Conservation (phyloP, 305 asterid genomes). For the Salvia sclarea region DNA sequence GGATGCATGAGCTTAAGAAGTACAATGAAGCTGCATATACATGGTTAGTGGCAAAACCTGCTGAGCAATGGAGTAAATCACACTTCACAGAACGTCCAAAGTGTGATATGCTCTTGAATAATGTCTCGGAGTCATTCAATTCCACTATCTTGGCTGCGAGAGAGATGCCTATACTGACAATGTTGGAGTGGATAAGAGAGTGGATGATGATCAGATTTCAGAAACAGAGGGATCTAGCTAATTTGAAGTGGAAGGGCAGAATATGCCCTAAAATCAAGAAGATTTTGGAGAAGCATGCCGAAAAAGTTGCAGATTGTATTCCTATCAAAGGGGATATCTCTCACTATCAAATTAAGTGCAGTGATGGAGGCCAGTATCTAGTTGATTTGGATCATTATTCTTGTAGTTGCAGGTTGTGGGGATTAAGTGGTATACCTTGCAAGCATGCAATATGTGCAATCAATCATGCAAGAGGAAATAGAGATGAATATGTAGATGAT, state of each 20-base stretch:
- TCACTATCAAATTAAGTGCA: background rate
- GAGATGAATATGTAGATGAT: background rate
- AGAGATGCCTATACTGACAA: background rate
- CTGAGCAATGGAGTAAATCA: background rate
- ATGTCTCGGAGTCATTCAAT: background rate
- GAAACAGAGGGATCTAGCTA: background rate
- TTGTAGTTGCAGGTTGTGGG: background rate
- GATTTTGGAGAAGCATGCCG: background rate
- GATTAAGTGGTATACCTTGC: background rate
- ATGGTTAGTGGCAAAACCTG: background rate
- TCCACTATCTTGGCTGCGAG: background rate
- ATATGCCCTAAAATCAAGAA: background rate
- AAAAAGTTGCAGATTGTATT: background rate
- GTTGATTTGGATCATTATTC: background rate
- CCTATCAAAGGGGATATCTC: too few species aligned
- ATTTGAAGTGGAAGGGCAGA: background rate
- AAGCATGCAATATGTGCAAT: background rate
- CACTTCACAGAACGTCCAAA: background rate
- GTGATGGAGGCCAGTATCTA: background rate
- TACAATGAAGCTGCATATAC: background rate
- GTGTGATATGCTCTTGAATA: slow-evolving; percentile 4
- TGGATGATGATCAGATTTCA: background rate
- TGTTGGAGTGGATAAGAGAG: slow-evolving; percentile 16
- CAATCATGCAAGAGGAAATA: background rate
- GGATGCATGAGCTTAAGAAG: background rate